A percentile compares a stretch with the other conserved stretches of the same genome.
Conservation (phyloP, 2,329 filamentous ascomycete species). For the Botryosphaeria dothidea region DNA sequence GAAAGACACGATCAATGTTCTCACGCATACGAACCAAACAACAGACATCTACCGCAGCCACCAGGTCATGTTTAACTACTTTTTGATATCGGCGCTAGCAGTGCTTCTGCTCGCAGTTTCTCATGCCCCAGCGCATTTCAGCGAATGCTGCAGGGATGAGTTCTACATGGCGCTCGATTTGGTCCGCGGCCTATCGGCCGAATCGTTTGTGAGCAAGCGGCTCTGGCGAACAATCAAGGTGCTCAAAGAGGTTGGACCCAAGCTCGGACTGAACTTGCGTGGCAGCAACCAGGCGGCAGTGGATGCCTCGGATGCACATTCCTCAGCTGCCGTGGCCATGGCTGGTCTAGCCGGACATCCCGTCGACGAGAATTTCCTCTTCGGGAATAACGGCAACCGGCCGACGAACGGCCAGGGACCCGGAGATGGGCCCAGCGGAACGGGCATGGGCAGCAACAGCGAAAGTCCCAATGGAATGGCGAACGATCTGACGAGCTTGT, state of each 20-base stretch:
- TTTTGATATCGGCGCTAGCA: slow-evolving; percentile 72
- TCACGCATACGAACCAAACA: slow-evolving; percentile 70
- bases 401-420: slow-evolving; percentile 8
- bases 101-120: slow-evolving; percentile 76
- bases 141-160: slow-evolving; percentile 67
- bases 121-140: slow-evolving; percentile 73
- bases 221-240: slow-evolving; percentile 72
- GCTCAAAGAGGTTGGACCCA: slow-evolving; percentile 70
- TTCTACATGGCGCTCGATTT: slow-evolving; percentile 78
- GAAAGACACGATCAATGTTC: slow-evolving; percentile 73
- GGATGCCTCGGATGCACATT: slow-evolving; percentile 57
- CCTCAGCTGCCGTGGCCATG: slow-evolving; percentile 65
- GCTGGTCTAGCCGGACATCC: slow-evolving; percentile 64
- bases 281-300: slow-evolving; percentile 27
- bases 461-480: slow-evolving; percentile 62
- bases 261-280: slow-evolving; percentile 60
- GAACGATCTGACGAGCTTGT: slow-evolving; percentile 63
- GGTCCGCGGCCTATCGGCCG: slow-evolving; percentile 69
- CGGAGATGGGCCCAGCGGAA: not conserved
- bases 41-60: slow-evolving; percentile 70
- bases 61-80: slow-evolving; percentile 80
- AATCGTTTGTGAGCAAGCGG: slow-evolving; percentile 70
- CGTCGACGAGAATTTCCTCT: slow-evolving; percentile 58
- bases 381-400: slow-evolving; percentile 30
- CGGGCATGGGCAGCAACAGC: slow-evolving; percentile 30